Evolutionary conservation across 2,329 filamentous ascomycete genomes (phyloP).

Genomic region (Diaporthe vexans): DNA sequence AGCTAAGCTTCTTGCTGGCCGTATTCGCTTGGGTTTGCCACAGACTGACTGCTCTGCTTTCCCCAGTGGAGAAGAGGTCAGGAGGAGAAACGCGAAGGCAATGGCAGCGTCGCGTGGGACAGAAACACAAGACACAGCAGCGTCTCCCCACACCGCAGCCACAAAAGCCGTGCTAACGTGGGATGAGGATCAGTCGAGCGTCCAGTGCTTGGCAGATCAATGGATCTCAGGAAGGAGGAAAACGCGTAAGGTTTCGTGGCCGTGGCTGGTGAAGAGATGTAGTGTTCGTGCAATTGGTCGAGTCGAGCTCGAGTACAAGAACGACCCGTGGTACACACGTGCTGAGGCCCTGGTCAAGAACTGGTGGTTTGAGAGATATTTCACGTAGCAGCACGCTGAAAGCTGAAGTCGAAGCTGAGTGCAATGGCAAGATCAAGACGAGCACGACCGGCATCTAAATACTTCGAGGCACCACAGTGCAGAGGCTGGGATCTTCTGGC

Average conservation of each 20-base stretch:
- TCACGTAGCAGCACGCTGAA: not conserved
- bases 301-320: slow-evolving; percentile 10
- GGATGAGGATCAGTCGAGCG: slow-evolving; percentile 8
- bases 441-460: slow-evolving; percentile 9
- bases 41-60: slow-evolving; percentile 20
- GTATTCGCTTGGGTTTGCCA: slow-evolving; percentile 8
- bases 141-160: slow-evolving; percentile 36
- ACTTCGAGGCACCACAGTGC: slow-evolving; percentile 17
- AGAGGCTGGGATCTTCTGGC: not conserved
- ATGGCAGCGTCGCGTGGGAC: slow-evolving; percentile 38
- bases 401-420: slow-evolving; percentile 1
- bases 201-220: not conserved
- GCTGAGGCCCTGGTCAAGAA: not conserved
- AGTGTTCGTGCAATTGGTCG: slow-evolving; percentile 15
- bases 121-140: slow-evolving; percentile 37
- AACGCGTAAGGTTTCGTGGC: not conserved
- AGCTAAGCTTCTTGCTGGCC: slow-evolving; percentile 20
- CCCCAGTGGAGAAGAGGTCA: slow-evolving; percentile 1
- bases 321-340: not conserved
- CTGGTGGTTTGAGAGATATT: not conserved
- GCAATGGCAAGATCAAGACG: not conserved
- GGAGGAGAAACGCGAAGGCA: slow-evolving; percentile 30
- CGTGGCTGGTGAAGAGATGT: not conserved
- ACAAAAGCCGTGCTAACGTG: slow-evolving; percentile 32
- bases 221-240: not conserved